A percentile compares a stretch with the other conserved stretches of the same genome.
Conservation (phyloP, 2,329 filamentous ascomycete genomes). For the Claviceps humidiphila region DNA sequence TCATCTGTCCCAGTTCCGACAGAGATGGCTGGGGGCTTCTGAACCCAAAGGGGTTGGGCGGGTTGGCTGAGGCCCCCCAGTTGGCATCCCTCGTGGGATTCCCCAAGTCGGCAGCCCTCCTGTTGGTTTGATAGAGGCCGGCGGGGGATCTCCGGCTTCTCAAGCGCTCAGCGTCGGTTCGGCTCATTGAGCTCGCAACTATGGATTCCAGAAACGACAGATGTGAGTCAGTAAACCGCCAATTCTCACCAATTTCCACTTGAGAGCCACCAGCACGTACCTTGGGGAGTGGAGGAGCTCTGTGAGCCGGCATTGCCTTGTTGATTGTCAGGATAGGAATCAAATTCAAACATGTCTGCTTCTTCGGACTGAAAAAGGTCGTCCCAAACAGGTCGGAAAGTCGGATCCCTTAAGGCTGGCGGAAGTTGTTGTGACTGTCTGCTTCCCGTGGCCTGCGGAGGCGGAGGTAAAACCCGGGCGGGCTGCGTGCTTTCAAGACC, state of each 20-base stretch:
- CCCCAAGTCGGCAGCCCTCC: too few species aligned
- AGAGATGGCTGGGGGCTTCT: conserved; percentile 5
- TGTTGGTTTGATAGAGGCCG: too few species aligned
- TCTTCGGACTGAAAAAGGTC: conserved; percentile 15
- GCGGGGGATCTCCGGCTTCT: conserved; percentile 5
- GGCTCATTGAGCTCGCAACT: conserved; percentile 7
- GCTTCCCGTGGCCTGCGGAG: too few species aligned
- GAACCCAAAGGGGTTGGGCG: conserved; percentile 4
- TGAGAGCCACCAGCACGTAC: neutral
- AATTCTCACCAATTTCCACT: too few species aligned
- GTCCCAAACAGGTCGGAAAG: neutral
- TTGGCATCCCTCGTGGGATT: too few species aligned
- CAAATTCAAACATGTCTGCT: conserved; percentile 10
- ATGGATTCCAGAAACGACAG: too few species aligned
- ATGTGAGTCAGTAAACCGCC: too few species aligned
- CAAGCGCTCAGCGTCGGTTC: conserved; percentile 7
- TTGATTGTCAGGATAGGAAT: conserved; percentile 3
- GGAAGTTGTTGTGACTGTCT: too few species aligned
- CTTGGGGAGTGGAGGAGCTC: neutral
- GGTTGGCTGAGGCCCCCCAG: too few species aligned
- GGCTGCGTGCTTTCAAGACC: conserved; percentile 11
- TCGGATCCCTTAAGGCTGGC: neutral
- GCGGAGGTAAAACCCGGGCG: conserved; percentile 3
- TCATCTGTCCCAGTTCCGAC: conserved; percentile 3
- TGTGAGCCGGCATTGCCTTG: neutral